Evolutionary conservation across 306 rosid species (phyloP), one percentile per base, ranked within the genome.

Genomic region (Begonia peltatifolia): DNA sequence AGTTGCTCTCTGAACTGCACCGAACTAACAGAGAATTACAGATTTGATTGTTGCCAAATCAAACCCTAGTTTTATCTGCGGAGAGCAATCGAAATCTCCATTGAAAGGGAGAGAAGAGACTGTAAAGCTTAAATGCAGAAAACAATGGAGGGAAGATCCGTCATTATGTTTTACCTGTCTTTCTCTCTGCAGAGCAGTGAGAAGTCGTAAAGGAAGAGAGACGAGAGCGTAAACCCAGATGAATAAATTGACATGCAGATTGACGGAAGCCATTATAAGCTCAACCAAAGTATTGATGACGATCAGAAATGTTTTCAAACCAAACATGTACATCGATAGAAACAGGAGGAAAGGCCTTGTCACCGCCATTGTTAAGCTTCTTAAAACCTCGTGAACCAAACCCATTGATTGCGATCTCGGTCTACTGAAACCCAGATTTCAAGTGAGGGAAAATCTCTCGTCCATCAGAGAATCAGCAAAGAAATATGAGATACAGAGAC

Each of bases 1-100:
- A 83, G 57, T 57, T 61, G 68, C 57, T 60, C 50, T 69, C 67
- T 82, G 50, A 90, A 64, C 94, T 90, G 94, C 71, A 55, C 36
- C 50, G 46, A 41, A 60, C 30, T 50, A 11, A 50, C 2, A 50
- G 38, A 20, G 25, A 14, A 23, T 9, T 20, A 30, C 38, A 30
- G 38, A 30, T 30, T 30, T 30, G 38, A 30, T 30, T 30, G 38
- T 30, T 30, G 6, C 9, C 3, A 30, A 30, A 30, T 30, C 38
- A 30, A 30, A 30, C 8, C 3, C 38, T 5, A 30, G 38, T 30
- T 30, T 20, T 5, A 30, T 30, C 38, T 30, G 5, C 38, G 38
- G 38, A 30, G 38, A 30, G 38, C 38, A 30, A 30, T 7, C 9
- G 6, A 30, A 30, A 30, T 30, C 9, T 4, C 38, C 38, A 30